Conservation (phyloP, 345 rosid genomes). For the Passiflora organensis region DNA sequence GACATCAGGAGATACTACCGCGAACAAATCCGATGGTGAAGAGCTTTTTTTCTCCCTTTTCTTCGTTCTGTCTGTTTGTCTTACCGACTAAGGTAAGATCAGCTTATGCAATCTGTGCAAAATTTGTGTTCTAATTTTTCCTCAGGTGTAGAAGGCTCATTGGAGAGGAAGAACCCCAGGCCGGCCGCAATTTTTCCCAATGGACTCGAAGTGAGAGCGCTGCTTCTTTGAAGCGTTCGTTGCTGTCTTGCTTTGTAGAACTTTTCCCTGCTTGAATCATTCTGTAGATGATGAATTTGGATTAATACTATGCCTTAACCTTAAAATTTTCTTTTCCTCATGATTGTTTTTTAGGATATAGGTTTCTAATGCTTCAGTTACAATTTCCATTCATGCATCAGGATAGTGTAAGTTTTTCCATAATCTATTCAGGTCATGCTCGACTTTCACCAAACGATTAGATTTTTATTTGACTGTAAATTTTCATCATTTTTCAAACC, state of each 20-base stretch:
- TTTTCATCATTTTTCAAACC: too few species aligned
- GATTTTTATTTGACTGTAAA: too few species aligned
- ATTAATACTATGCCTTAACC: not conserved
- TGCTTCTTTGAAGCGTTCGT: not conserved
- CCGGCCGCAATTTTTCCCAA: constrained; percentile 57
- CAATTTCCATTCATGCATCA: too few species aligned
- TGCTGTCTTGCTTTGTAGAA: not conserved
- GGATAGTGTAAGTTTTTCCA: too few species aligned
- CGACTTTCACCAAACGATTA: too few species aligned
- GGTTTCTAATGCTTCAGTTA: too few species aligned
- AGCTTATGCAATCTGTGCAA: not conserved
- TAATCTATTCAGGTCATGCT: too few species aligned
- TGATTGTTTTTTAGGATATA: too few species aligned
- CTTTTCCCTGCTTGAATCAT: not conserved
- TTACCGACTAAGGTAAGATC: too few species aligned
- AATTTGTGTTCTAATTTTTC: constrained; percentile 14
- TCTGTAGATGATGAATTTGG: not conserved
- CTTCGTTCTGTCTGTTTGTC: not conserved
- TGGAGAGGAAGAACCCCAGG: constrained; percentile 29
- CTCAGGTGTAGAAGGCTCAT: constrained; percentile 35
- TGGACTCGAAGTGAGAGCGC: constrained; percentile 59
- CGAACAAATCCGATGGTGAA: constrained; percentile 44
- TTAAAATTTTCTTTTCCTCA: too few species aligned
- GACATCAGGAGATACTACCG: constrained; percentile 39
- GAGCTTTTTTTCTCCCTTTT: constrained; percentile 1